Evolutionary conservation across 345 rosid species (phyloP), one percentile per base, ranked within the genome.

Genomic region (Euphorbia tirucalli): DNA sequence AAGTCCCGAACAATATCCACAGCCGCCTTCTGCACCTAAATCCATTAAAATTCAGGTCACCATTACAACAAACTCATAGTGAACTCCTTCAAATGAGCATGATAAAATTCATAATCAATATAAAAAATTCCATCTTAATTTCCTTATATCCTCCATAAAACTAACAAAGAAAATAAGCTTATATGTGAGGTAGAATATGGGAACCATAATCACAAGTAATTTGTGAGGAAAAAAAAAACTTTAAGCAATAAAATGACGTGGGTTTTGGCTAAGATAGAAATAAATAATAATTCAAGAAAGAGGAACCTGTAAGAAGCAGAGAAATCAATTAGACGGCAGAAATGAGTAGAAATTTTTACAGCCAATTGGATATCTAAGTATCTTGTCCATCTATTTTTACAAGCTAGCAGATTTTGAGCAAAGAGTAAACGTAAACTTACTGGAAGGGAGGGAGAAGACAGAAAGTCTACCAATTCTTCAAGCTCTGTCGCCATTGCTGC

Each of bases 21-120:
- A 8, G 97, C 95, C 13, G 90, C 96, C 83, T 94, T 90, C 87
- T 84, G 88, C 83, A 91, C 88, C 98, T 91, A 64, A 46, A 35
- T 39, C 43, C 32, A 43, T 41, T 15, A 50, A 55, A 22, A 44
- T 37, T n/a, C 30, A 22, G 16, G 24, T 37, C 24, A 58, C 13
- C 63, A 48, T 9, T 14, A 35, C 32, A 41, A 11, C 50, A 50
- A 28, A 21, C 15, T 43, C 11, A 49, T 32, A 27, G 25, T 52
- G 5, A 59, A n/a, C n/a, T n/a, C n/a, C n/a, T n/a, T n/a, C n/a
- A n/a, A n/a, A n/a, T n/a, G n/a, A n/a, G n/a, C n/a, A n/a, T n/a
- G n/a, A n/a, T n/a, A n/a, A n/a, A n/a, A n/a, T n/a, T n/a, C n/a
- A n/a, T n/a, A n/a, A n/a, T n/a, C n/a, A n/a, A n/a, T n/a, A n/a